Conservation (phyloP, 192 early-diverging fungal genomes). For the Mycoemilia scoparia region DNA sequence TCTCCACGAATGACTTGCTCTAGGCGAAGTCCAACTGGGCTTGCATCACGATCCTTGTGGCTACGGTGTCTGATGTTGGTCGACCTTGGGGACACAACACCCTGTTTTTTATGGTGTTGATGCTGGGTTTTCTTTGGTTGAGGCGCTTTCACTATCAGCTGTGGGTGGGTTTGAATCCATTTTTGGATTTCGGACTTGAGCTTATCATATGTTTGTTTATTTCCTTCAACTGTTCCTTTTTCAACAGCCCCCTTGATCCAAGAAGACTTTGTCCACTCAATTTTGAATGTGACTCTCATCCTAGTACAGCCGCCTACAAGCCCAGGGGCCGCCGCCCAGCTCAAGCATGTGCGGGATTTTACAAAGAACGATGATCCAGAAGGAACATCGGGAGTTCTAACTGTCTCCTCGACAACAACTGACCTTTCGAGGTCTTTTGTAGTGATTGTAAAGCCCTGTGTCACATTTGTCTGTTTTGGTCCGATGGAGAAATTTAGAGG, state of each 20-base stretch:
- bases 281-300: constrained; percentile 23
- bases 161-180: constrained; percentile 20
- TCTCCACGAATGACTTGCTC: constrained; percentile 16
- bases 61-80: constrained; percentile 5
- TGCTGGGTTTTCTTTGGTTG: no score
- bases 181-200: constrained; percentile 20
- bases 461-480: constrained; percentile 24
- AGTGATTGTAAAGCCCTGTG: constrained; percentile 17
- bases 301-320: constrained; percentile 24
- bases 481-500: constrained; percentile 29
- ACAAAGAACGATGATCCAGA: constrained; percentile 27
- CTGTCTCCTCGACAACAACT: constrained; percentile 21
- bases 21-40: constrained; percentile 23
- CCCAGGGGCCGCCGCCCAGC: constrained; percentile 15
- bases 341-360: constrained; percentile 28
- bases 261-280: constrained; percentile 29
- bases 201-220: constrained; percentile 24
- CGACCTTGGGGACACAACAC: neutral
- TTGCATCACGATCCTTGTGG: constrained; percentile 7
- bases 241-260: constrained; percentile 32
- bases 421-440: constrained; percentile 9
- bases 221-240: constrained; percentile 27
- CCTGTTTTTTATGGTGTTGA: neutral
- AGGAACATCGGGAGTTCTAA: constrained; percentile 26
- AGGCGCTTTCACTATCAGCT: constrained; percentile 19